Base-by-base conservation (phyloP, 768 basidiomycete genomes). In the Roridomyces roridus region DNA sequence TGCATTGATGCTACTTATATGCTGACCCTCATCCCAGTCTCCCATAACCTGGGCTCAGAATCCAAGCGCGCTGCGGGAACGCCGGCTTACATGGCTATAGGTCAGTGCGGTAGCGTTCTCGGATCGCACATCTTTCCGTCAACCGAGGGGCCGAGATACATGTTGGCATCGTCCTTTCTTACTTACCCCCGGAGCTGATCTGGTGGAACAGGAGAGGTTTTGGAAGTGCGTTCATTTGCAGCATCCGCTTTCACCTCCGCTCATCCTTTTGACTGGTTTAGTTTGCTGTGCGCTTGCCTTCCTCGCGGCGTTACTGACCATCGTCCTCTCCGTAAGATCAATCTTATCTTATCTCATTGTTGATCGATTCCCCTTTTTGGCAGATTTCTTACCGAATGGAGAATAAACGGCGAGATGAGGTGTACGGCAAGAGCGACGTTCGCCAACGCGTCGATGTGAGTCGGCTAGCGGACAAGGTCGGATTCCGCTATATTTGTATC, bases 31-130 rank as follows among this genome's bases (percentile, higher is more conserved):
- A 15, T 44, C 37, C n/a, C 52, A 90, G 86, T 81, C 61, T 83
- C 87, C 4, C 88, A 91, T 64, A 92, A 91, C 63, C 78, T 90
- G 7, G 89, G 88, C 4, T 90, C 89, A 0, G 90, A 92, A 64
- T 85, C 86, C 0, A 91, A 92, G 70, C 85, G 83, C 51, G 89
- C 90, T 0, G 84, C 88, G 0, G 89, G 89, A 0, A 87, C 90
- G 28, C 88, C 88, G 9, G 80, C 88, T 72, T 90, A 90, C 67
- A 90, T 90, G 85, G 81, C 87, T 12, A 89, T 92, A 34, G 90
- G 90, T 0, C 90, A 92, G 66, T 85, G 88, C 47, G 90, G 89
- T 12, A 88, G 88, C 58, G 72, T 90, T 43, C 76, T 89, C 18
- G 89, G 88, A 17, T 81, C 88, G 0, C 88, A 90, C 56, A 73